Base-by-base conservation (phyloP, 202 grass and related monocot species). In the Panicum hallii region DNA sequence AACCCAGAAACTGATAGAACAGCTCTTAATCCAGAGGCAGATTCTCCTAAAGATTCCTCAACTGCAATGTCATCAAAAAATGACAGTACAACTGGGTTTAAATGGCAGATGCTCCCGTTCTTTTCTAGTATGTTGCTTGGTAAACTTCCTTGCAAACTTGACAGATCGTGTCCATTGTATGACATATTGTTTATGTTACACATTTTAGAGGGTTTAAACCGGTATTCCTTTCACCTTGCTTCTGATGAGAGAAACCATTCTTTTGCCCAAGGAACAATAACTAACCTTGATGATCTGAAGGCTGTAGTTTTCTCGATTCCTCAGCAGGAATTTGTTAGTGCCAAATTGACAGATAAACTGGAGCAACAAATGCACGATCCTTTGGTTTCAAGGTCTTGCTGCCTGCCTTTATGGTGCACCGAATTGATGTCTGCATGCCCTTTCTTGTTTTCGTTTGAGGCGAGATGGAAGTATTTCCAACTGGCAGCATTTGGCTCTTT, bases 391-490 rank as follows among this genome's bases (percentile, higher is more conserved):
- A 83, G 62, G 57, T 92, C 97, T 87, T 79, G 79, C 61, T 87
- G 91, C 62, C 68, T 96, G 71, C 97, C 97, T 68, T 88, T 87
- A 78, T 99, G 97, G 97, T 99, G 91, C 74, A 89, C 85, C 45
- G 91, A 99, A 81, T 86, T 99, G 75, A 93, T 94, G 88, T 79
- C 90, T 56, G 75, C 87, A 28, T 96, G 93, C 28, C 90, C 93
- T 72, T 99, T 99, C 91, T 93, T 99, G 84, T 99, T 99, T 90
- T 97, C 97, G 46, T 93, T 97, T 83, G 97, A 97, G 79, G 77
- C 97, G 62, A 94, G 92, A 85, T 80, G 85, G 92, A 99, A 97
- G 82, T 99, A 97, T 89, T 99, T 99, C 88, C 90, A 89, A 23
- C 53, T 96, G 64, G 85, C 79, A 63, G 60, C 88, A 91, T 96